A percentile compares a stretch with the other conserved stretches of the same genome.
Evolutionary conservation across 2,329 filamentous ascomycete species (phyloP).

Genomic region (Alternaria arborescens): DNA sequence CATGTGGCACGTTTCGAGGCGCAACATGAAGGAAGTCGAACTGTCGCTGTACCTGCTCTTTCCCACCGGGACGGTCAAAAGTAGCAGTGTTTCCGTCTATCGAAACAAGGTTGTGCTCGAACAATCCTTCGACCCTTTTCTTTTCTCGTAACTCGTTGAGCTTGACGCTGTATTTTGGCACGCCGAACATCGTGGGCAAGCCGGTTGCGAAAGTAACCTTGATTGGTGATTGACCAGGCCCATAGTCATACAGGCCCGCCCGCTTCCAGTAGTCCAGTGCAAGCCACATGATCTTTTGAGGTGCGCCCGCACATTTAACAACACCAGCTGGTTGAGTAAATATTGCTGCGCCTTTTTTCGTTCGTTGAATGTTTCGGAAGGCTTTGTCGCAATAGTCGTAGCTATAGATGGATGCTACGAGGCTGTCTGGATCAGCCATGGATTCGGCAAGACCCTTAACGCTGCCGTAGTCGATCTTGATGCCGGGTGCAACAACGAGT

Average conservation of each 20-base stretch:
- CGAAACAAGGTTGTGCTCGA: conserved; percentile 49
- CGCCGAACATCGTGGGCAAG: conserved; percentile 52
- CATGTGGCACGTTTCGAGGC: conserved; percentile 49
- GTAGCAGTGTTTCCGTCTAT: conserved; percentile 50
- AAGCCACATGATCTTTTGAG: conserved; percentile 54
- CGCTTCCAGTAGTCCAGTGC: conserved; percentile 50
- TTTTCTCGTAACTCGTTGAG: conserved; percentile 47
- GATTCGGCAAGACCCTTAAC: conserved; percentile 47
- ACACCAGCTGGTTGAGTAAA: conserved; percentile 51
- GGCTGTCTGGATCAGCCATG: conserved; percentile 41
- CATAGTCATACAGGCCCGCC: conserved; percentile 43
- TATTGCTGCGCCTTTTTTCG: conserved; percentile 47
- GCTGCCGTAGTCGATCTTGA: conserved; percentile 38
- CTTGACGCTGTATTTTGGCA: conserved; percentile 49
- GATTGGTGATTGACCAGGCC: conserved; percentile 36
- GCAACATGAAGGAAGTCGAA: conserved; percentile 51
- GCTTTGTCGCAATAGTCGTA: conserved; percentile 52
- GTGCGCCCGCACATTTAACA: conserved; percentile 52
- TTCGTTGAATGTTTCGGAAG: conserved; percentile 36
- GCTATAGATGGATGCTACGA: conserved; percentile 49
- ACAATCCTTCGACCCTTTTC: conserved; percentile 48
- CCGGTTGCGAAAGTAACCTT: conserved; percentile 51
- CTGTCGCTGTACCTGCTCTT: conserved; percentile 36
- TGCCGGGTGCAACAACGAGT: conserved; percentile 66
- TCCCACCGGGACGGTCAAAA: conserved; percentile 37